A percentile compares a stretch with the other conserved stretches of the same genome.
These are phyloP conservation scores for Pseudoneurospora amorphoporcata DNA, from an alignment of 495 filamentous ascomycete genomes.

Conservation along the genomic window DNA sequence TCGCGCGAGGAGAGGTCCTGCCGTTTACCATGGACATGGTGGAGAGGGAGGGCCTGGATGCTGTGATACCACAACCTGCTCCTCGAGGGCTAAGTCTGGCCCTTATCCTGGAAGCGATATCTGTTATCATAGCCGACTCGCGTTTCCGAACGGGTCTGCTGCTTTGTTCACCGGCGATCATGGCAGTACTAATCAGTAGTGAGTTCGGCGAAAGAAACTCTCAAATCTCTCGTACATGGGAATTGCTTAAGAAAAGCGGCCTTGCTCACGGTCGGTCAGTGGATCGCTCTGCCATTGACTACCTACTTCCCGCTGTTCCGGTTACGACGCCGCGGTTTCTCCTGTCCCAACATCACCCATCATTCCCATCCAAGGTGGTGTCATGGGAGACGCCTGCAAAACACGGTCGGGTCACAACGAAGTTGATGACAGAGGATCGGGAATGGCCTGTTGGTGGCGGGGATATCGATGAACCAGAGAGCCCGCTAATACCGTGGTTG, in stretches of 20 bases:
- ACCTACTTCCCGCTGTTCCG: slow-evolving; percentile 43
- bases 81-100: slow-evolving; percentile 50
- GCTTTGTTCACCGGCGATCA: slow-evolving; percentile 64
- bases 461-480: slow-evolving; percentile 58
- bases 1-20: slow-evolving; percentile 53
- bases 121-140: slow-evolving; percentile 69
- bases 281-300: slow-evolving; percentile 46
- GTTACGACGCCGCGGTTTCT: slow-evolving; percentile 8
- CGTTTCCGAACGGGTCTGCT: slow-evolving; percentile 67
- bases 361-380: slow-evolving; percentile 49
- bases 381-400: slow-evolving; percentile 26
- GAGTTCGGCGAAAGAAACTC: slow-evolving; percentile 19
- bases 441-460: slow-evolving; percentile 13
- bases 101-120: slow-evolving; percentile 69
- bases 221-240: slow-evolving; percentile 17
- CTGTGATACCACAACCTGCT: slow-evolving; percentile 45
- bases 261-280: slow-evolving; percentile 7
- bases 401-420: slow-evolving; percentile 2
- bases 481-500: slow-evolving; percentile 72
- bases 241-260: slow-evolving; percentile 24
- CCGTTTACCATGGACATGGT: slow-evolving; percentile 42
- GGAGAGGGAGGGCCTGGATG: slow-evolving; percentile 30
- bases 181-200: slow-evolving; percentile 53
- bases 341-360: slow-evolving; percentile 18
- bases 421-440: not conserved